Conservation (phyloP, 83 land plant genomes). For the Thuja plicata region DNA sequence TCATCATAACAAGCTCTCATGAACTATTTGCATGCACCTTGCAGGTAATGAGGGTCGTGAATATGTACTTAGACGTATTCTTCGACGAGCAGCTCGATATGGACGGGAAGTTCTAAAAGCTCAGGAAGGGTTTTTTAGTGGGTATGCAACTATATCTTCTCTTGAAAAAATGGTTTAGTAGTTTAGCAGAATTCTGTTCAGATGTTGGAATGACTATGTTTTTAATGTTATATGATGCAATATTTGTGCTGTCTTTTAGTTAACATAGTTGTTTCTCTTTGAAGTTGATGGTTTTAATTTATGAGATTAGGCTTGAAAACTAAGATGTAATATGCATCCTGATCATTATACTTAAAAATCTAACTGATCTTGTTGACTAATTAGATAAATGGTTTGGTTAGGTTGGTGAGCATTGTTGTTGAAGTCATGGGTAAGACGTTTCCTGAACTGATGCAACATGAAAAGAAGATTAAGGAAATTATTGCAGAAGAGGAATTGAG, state of each 20-base stretch:
- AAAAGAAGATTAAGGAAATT: constrained; percentile 60
- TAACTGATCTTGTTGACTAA: not conserved
- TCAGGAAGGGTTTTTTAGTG: constrained; percentile 86
- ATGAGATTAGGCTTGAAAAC: not conserved
- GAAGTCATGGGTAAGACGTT: constrained; percentile 79
- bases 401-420: constrained; percentile 81
- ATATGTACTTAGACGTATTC: constrained; percentile 91
- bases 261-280: not conserved
- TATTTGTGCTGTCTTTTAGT: not conserved
- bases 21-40: not conserved
- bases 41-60: constrained; percentile 97
- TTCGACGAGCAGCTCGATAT: constrained; percentile 93
- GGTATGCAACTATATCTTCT: constrained; percentile 40
- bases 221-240: not conserved
- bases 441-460: constrained; percentile 77
- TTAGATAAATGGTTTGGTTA: constrained; percentile 20
- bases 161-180: not conserved
- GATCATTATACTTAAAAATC: not conserved
- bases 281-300: not conserved
- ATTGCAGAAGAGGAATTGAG: constrained; percentile 91
- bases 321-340: not conserved
- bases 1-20: not conserved
- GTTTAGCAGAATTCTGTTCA: not conserved
- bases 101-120: constrained; percentile 94
- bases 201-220: not conserved